phyloP scores from a whole-genome alignment of 352 stramenopile genomes.

The Globisporangium perplexum region DNA sequence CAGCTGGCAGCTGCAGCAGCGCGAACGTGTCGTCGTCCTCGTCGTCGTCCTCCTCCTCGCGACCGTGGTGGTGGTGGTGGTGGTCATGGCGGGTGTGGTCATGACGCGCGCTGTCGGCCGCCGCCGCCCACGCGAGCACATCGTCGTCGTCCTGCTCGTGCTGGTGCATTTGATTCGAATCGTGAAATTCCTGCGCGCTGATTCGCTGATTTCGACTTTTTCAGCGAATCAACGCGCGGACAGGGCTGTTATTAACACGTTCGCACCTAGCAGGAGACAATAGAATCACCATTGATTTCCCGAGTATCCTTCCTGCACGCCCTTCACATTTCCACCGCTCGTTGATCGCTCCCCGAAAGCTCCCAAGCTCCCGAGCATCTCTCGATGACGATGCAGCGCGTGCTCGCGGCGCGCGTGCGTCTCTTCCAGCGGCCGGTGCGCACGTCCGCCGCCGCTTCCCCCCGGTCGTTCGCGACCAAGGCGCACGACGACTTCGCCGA shows the following conservation, averaged over 20 bases:
- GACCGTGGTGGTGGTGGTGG: constrained; percentile 7
- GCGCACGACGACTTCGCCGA: constrained; percentile 46
- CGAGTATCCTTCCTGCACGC: neutral
- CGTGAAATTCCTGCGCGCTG: neutral
- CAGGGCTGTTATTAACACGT: neutral
- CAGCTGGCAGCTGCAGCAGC: constrained; percentile 8
- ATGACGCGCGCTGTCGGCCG: constrained; percentile 10
- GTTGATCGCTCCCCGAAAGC: neutral
- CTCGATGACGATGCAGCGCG: constrained; percentile 35
- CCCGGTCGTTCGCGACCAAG: constrained; percentile 29
- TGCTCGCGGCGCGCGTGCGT: constrained; percentile 45
- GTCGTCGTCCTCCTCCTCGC: constrained; percentile 17
- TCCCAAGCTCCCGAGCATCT: neutral
- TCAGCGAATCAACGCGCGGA: neutral
- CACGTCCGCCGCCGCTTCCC: neutral
- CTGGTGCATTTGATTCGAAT: neutral
- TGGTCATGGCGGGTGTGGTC: no score
- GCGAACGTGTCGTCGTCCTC: constrained; percentile 25
- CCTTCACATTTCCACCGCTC: neutral
- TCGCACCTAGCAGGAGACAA: no score
- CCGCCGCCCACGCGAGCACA: constrained; percentile 51
- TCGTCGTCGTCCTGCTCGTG: constrained; percentile 32
- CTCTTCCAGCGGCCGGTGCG: constrained; percentile 55
- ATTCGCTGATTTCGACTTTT: neutral
- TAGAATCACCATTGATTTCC: neutral